Evolutionary conservation across 768 basidiomycete species (phyloP), one percentile per base, ranked within the genome.

Genomic region (Coprinellus micaceus): DNA sequence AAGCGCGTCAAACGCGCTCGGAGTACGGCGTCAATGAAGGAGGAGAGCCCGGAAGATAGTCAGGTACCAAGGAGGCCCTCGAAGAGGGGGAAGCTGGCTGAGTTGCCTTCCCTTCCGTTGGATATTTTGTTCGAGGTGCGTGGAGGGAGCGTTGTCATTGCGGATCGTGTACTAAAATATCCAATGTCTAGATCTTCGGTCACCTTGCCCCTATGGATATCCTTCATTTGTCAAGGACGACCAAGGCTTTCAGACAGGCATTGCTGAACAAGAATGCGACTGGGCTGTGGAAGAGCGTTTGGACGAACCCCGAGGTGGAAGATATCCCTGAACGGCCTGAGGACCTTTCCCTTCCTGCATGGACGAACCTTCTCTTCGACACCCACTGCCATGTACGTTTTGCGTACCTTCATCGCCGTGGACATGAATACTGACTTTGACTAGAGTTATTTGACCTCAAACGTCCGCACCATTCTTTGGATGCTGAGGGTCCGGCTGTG

Each of bases 51-150:
- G 36, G 36, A 37, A 37, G 9, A 37, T 37, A 37, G 9, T 37
- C 36, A 37, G 36, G 9, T 17, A 37, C 9, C 36, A 17, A 37
- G 17, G 17, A 9, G 36, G 9, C 9, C 36, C 17, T 9, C 9
- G 9, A 37, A 9, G 36, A 9, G 40, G n/a, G 52, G 52, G 13
- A 53, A 53, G 25, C 37, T 53, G 4, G 22, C 4, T 28, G 4
- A 10, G 15, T 25, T 53, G 33, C 22, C 24, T n/a, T 26, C 11
- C 5, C 40, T 53, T 12, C 52, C 52, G 3, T 15, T 53, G 39
- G 52, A 53, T 28, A 41, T 53, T 41, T 22, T 53, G 22, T 29
- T 39, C 37, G 52, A 40, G 52, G 52, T 53, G 33, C 10, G 33
- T 30, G 37, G 4, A 39, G 29, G 22, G 17, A n/a, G n/a, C n/a